Base-by-base conservation (phyloP, 305 asterid genomes). In the Fraxinus floribunda region DNA sequence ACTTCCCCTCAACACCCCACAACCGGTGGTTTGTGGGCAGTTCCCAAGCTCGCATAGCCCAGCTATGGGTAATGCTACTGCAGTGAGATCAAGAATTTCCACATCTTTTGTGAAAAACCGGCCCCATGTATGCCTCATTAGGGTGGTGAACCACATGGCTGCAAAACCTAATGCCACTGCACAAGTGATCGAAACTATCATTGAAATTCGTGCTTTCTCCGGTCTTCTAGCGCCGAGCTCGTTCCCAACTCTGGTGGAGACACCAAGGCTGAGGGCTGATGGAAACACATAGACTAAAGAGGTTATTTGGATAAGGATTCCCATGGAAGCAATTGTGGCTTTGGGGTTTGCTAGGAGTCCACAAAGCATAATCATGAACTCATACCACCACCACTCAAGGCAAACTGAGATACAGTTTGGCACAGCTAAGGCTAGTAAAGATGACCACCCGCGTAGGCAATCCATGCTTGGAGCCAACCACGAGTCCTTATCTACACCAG, bases 391-490 rank as follows among this genome's bases (percentile, higher is more conserved):
- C 88, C 88, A 86, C 75, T 86, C 86, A 13, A 86, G 46, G 68
- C 86, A 86, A 41, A 86, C 84, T 16, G 79, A 70, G 0, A 80
- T 24, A 70, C 88, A 86, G 60, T 86, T 86, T 36, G 84, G 86
- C 64, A 86, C 64, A 0, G 86, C 81, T 22, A 86, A 71, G 44
- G 92, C 81, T 6, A 93, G 82, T 35, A 95, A 84, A 4, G 92
- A 79, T 0, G 97, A 87, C 98, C 98, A 95, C 0, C 98, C 98
- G 0, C 83, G 83, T 0, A 95, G 79, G 66, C 96, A 95, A 46
- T 94, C 98, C 44, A 77, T 57, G 81, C 94, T 85, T 0, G 93
- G 97, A 7, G 85, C 24, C 76, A 91, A 96, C 97, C 96, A 95
- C 0, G 99, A 90, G 0, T 83, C 93, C 41, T 60, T 85, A 32